These are phyloP conservation scores for Saturnispora silvae DNA, from an alignment of 805 yeast species.

Conservation along the genomic window DNA sequence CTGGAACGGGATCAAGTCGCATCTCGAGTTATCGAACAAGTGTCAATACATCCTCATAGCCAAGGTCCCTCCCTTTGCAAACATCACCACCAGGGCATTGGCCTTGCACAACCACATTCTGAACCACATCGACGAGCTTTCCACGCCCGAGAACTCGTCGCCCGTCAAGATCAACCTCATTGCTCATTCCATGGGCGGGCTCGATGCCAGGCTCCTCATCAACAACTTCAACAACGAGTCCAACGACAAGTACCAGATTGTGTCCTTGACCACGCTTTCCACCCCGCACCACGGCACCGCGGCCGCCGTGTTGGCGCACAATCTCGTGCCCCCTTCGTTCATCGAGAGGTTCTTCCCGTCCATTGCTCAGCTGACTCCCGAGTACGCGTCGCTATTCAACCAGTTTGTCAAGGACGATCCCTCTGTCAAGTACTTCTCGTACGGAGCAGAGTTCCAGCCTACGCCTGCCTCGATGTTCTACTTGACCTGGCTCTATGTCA, in stretches of 20 bases:
- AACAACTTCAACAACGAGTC: slow-evolving; percentile 37
- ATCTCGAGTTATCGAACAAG: slow-evolving; percentile 54
- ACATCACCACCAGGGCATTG: slow-evolving; percentile 58
- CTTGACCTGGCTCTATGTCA: slow-evolving; percentile 55
- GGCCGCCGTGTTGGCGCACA: slow-evolving; percentile 59
- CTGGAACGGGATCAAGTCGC: slow-evolving; percentile 71
- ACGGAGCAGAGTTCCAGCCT: slow-evolving; percentile 69
- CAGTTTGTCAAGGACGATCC: slow-evolving; percentile 41
- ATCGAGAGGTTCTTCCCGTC: slow-evolving; percentile 22
- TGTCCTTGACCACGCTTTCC: slow-evolving; percentile 70
- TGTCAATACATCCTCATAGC: slow-evolving; percentile 54
- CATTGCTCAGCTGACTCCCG: slow-evolving; percentile 58
- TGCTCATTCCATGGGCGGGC: slow-evolving; percentile 93
- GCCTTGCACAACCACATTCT: slow-evolving; percentile 43
- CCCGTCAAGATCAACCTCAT: slow-evolving; percentile 55
- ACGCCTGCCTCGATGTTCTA: slow-evolving; percentile 50
- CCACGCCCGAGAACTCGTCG: slow-evolving; percentile 18
- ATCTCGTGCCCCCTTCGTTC: slow-evolving; percentile 15
- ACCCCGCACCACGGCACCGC: slow-evolving; percentile 88
- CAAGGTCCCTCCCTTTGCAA: slow-evolving; percentile 73
- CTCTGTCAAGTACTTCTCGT: slow-evolving; percentile 63
- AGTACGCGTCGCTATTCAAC: slow-evolving; percentile 45
- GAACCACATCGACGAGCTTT: slow-evolving; percentile 12
- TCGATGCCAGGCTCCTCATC: slow-evolving; percentile 72
- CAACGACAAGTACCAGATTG: slow-evolving; percentile 37